Percentiles rank a stretch among this genome's conserved stretches.
phyloP scores from a whole-genome alignment of 257 asterid species.

The Solanum paucissectum region DNA sequence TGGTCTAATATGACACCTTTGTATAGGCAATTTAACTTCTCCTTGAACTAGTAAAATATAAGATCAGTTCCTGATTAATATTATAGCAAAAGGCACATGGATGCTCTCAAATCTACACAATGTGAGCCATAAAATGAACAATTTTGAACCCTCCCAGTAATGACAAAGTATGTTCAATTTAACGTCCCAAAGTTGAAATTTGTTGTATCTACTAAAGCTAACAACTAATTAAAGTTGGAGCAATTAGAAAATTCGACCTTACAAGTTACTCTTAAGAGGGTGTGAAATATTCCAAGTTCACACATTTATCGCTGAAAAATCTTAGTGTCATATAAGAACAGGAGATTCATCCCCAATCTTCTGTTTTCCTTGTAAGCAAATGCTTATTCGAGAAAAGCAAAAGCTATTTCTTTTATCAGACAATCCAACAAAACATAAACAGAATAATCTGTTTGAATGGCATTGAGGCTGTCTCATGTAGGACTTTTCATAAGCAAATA shows the following conservation, averaged over 20 bases:
- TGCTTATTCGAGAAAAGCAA: not conserved
- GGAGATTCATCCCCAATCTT: not conserved
- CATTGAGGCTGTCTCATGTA: not conserved
- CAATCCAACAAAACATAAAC: not conserved
- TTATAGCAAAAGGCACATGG: not conserved
- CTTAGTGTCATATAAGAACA: not conserved
- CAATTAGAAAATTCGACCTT: not conserved
- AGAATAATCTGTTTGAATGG: not conserved
- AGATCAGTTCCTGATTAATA: not conserved
- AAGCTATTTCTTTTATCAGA: not conserved
- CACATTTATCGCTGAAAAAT: not conserved
- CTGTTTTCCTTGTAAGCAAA: not conserved
- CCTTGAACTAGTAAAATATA: not conserved
- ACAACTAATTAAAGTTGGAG: not conserved
- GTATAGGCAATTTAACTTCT: not conserved
- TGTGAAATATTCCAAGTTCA: not conserved
- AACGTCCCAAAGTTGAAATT: not conserved
- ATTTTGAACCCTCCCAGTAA: not conserved
- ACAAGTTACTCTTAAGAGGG: not conserved
- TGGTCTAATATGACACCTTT: not conserved
- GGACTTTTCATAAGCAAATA: not conserved
- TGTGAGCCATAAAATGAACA: not conserved
- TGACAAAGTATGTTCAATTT: not conserved
- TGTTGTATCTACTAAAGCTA: not conserved
- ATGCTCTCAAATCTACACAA: not conserved